phyloP scores from a whole-genome alignment of 768 basidiomycete species.

The Lentinus tigrinus region DNA sequence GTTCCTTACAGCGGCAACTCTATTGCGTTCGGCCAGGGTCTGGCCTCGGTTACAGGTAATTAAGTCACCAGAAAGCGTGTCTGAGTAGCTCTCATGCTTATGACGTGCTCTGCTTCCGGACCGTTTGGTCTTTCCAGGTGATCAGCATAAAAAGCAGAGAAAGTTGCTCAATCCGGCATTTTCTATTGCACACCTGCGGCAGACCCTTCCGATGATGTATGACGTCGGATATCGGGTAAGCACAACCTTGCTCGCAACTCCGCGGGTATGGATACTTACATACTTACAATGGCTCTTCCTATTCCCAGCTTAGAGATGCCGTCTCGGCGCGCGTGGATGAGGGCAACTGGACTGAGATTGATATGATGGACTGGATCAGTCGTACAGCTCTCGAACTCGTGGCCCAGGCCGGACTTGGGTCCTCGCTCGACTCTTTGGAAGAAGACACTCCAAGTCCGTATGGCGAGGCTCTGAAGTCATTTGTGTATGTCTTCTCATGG shows the following conservation, averaged over 20 bases:
- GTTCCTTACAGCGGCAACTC: neutral
- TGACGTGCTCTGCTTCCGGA: too few relatives aligned
- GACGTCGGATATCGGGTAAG: slow-evolving; percentile 12
- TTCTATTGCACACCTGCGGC: slow-evolving; percentile 21
- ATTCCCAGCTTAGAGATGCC: neutral
- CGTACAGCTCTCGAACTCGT: slow-evolving; percentile 19
- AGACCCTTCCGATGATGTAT: slow-evolving; percentile 22
- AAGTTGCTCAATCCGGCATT: slow-evolving; percentile 24
- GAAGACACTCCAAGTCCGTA: slow-evolving; percentile 10
- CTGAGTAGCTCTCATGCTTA: too few relatives aligned
- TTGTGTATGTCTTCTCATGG: slow-evolving; percentile 13
- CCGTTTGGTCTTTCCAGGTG: too few relatives aligned
- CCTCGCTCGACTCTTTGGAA: slow-evolving; percentile 15
- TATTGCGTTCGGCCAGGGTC: neutral
- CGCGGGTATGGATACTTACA: too few relatives aligned
- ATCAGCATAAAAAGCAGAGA: slow-evolving; percentile 19
- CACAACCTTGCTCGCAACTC: too few relatives aligned
- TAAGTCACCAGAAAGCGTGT: too few relatives aligned
- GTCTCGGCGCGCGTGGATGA: neutral
- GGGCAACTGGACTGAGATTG: neutral
- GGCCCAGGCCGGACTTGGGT: slow-evolving; percentile 15
- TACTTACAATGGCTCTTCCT: too few relatives aligned
- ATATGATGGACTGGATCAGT: slow-evolving; percentile 17
- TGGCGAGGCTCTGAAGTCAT: slow-evolving; percentile 17
- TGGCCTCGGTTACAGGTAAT: neutral